These are phyloP conservation scores for Udeniomyces megalosporus DNA, from an alignment of 768 basidiomycete genomes.

Conservation along the genomic window DNA sequence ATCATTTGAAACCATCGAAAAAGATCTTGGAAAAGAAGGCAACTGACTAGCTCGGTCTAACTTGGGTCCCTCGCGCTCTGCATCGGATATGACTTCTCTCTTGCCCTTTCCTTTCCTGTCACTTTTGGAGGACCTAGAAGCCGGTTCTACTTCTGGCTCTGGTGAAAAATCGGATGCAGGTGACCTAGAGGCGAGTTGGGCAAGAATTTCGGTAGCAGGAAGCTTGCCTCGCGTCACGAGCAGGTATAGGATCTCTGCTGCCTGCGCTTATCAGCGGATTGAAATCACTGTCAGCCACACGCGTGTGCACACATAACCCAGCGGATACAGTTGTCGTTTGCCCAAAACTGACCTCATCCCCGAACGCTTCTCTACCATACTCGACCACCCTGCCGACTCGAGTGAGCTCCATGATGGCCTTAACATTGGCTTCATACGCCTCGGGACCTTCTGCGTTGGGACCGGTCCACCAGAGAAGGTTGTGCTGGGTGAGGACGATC, in stretches of 20 bases:
- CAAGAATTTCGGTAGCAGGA: constrained; percentile 49
- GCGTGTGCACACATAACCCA: no score
- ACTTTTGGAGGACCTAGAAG: neutral
- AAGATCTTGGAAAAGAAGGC: neutral
- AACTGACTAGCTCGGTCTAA: neutral
- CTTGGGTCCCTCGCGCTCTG: neutral
- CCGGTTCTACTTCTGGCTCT: neutral
- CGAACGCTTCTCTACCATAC: constrained; percentile 54
- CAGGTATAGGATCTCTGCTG: constrained; percentile 53
- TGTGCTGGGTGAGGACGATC: constrained; percentile 74
- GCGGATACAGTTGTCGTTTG: no score
- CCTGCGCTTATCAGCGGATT: constrained; percentile 44
- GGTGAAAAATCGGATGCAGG: neutral
- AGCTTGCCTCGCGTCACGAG: constrained; percentile 77
- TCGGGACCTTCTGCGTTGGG: constrained; percentile 24
- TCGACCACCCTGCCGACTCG: constrained; percentile 70
- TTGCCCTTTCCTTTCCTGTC: constrained; percentile 2
- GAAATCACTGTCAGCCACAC: no score
- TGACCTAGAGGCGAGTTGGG: constrained; percentile 29
- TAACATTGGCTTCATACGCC: constrained; percentile 57
- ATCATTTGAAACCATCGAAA: no score
- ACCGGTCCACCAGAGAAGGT: constrained; percentile 49
- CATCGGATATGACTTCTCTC: neutral
- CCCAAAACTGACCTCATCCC: constrained; percentile 43
- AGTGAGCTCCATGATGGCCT: constrained; percentile 65